Evolutionary conservation across 768 basidiomycete genomes (phyloP), one percentile per base, ranked within the genome.

Genomic region (Leucocoprinus birnbaumii): DNA sequence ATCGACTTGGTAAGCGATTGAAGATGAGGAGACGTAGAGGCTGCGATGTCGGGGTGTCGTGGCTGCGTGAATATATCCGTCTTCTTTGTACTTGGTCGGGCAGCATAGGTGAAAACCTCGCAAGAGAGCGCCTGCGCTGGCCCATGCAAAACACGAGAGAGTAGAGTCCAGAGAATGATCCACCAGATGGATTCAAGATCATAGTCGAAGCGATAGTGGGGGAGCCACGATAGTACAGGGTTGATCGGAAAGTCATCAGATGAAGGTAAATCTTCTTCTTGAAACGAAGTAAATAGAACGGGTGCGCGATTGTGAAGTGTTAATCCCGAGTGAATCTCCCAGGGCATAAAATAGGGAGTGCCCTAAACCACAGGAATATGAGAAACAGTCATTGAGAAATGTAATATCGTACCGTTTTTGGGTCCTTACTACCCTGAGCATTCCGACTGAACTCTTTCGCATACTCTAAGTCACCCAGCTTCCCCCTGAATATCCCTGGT

Each of bases 321-420:
- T 18, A 27, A n/a, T 10, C 35, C 42, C 16, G 22, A n/a, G 2
- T 54, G 53, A 18, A 58, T 40, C 31, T 58, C 58, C 25, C 25
- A n/a, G 3, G 58, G 53, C 53, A 58, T 58, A 37, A 58, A 58
- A 31, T 34, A 58, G 8, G 53, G 58, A 10, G 58, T 58, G 5
- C 58, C 58, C 58, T 58, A 18, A 10, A n/a, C 22, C 13, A 25
- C 16, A 3, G 6, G 11, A 14, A 5, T 13, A 18, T 9, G 47
- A 21, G n/a, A 51, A 19, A 18, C 11, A 16, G 19, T 18, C 13
- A 40, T 9, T 2, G 3, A 11, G 2, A 45, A 21, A 35, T 22
- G 42, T 19, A 21, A 11, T 10, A 48, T 18, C 50, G 7, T 22
- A 53, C 57, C 6, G 52, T 52, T 22, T 54, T 53, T n/a, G 57